Evolutionary conservation across 2,329 filamentous ascomycete genomes (phyloP), one percentile per base, ranked within the genome.

Genomic region (Ophiobolus disseminans): DNA sequence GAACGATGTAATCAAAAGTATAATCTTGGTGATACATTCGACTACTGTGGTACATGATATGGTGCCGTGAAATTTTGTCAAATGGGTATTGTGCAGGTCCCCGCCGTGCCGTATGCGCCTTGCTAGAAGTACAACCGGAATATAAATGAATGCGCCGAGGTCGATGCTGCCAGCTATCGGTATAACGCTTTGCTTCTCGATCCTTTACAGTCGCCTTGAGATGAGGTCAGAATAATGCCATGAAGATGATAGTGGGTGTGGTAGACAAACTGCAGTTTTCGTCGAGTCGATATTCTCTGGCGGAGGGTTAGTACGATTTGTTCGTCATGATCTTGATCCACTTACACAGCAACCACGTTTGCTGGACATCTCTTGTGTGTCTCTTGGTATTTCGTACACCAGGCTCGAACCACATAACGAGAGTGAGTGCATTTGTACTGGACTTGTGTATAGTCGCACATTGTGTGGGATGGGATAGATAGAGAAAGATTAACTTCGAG

Each of bases 361-460:
- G 80, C 76, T 17, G 78, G 78, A 67, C 82, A 84, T 51, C 81
- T 73, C 53, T 77, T 78, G 56, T 83, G 81, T 23, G 81, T 82
- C 57, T 79, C 76, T 68, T 79, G 76, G 48, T 80, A 79, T 61
- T 74, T 78, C 46, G 74, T 72, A 73, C 81, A 84, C 81, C 81
- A 84, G 14, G 79, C 79, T 55, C 79, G 75, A 36, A 84, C 81
- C 7, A 78, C 80, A 58, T 78, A 83, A 25, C 81, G 76, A 48
- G 80, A 69, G 67, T 85, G 81, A 40, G 75, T 76, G 68, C 82
- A 85, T 31, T 76, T 74, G 63, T 81, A 84, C 51, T 82, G 78
- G 45, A 84, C 81, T 68, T 83, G 78, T 17, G 78, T 83, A 58
- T 84, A 84, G 65, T 84, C 81, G 66, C 82, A 85, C 82, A 84